phyloP scores from a whole-genome alignment of 2,329 filamentous ascomycete species.

The Hymenoscyphus scutula region DNA sequence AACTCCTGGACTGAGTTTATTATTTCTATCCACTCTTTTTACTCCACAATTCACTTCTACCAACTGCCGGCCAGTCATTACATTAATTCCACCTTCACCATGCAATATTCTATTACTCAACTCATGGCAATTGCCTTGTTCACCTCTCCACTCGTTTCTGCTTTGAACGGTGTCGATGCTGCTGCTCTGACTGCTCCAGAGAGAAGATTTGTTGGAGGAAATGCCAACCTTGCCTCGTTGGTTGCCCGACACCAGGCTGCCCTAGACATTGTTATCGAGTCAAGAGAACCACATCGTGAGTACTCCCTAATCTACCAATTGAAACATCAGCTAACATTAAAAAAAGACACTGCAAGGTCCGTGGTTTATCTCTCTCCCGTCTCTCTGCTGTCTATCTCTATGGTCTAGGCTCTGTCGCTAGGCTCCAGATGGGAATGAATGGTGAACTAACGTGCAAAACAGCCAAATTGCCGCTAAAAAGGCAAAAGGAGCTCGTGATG shows the following conservation, averaged over 20 bases:
- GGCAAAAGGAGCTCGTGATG: slow-evolving; percentile 9
- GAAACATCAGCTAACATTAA: no score
- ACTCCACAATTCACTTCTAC: not conserved
- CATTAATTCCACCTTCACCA: slow-evolving; percentile 8
- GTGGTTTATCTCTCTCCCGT: no score
- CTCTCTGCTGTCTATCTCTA: no score
- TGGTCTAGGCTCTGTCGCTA: no score
- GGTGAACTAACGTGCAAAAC: no score
- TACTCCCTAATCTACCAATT: no score
- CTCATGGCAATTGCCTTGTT: slow-evolving; percentile 10
- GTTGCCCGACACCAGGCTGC: slow-evolving; percentile 17
- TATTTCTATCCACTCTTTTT: not conserved
- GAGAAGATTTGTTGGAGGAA: slow-evolving; percentile 9
- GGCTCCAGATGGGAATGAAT: no score
- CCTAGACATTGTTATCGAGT: slow-evolving; percentile 8
- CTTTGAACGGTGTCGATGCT: not conserved
- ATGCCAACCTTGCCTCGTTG: not conserved
- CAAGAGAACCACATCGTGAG: slow-evolving; percentile 10
- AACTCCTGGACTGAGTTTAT: slow-evolving; percentile 3
- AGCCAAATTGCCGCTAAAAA: slow-evolving; percentile 17
- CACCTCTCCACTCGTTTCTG: slow-evolving; percentile 10
- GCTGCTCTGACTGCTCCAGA: not conserved
- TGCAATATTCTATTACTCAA: slow-evolving; percentile 11
- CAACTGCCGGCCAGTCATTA: not conserved
- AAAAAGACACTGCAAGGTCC: slow-evolving; percentile 8